Evolutionary conservation across 441 rosid species (phyloP).

Genomic region (Dalechampia spathulata): DNA sequence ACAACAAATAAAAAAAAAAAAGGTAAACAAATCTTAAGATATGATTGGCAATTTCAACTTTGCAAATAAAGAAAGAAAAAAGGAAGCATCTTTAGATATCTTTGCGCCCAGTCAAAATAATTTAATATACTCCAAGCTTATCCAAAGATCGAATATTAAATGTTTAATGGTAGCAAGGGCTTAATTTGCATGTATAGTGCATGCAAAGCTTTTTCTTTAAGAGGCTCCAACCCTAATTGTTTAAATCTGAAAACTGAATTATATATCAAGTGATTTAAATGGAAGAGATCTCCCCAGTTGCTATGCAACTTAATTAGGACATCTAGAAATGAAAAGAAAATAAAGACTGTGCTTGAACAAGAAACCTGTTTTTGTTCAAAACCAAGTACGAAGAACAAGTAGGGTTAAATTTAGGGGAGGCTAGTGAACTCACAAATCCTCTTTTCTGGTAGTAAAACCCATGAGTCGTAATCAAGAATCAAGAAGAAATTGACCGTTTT

Average conservation of each 20-base stretch:
- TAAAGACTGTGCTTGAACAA: background rate
- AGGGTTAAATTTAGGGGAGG: background rate
- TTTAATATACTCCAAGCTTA: background rate
- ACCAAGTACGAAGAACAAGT: too few relatives aligned
- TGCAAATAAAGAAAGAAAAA: background rate
- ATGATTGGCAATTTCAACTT: background rate
- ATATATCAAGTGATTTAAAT: too few relatives aligned
- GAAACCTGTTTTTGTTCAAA: too few relatives aligned
- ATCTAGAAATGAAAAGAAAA: background rate
- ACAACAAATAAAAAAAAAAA: background rate
- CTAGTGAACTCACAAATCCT: too few relatives aligned
- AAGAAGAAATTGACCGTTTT: background rate
- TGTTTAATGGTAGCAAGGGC: too few relatives aligned
- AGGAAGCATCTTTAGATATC: slow-evolving; percentile 3
- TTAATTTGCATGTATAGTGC: slow-evolving; percentile 14
- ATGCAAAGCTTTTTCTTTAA: background rate
- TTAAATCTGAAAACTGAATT: too few relatives aligned
- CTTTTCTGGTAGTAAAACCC: too few relatives aligned
- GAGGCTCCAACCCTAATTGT: background rate
- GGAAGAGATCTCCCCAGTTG: too few relatives aligned
- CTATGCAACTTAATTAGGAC: background rate
- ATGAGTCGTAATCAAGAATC: background rate
- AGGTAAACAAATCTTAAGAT: background rate
- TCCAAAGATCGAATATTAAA: too few relatives aligned
- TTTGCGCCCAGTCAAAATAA: slow-evolving; percentile 7